Evolutionary conservation across 805 yeast genomes (phyloP).

Genomic region (Ogataea paraovalis): DNA sequence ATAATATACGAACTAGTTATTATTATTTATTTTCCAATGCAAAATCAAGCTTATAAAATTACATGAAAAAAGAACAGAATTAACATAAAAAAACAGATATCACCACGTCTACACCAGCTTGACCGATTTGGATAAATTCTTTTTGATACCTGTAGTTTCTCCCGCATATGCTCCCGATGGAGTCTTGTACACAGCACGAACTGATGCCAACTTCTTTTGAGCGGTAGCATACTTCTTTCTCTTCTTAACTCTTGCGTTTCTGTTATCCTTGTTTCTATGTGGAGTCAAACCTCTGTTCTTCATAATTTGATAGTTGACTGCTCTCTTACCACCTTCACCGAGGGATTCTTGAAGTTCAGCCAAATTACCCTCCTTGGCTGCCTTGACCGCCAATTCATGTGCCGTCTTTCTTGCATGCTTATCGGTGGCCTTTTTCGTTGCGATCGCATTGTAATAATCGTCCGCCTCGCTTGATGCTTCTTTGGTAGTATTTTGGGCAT

Average conservation of each 20-base stretch:
- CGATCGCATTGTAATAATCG: conserved; percentile 56
- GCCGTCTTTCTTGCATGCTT: conserved; percentile 55
- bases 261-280: conserved; percentile 85
- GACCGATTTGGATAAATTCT: conserved; percentile 84
- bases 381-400: conserved; percentile 67
- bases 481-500: conserved; percentile 13
- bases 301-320: conserved; percentile 87
- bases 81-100: background rate
- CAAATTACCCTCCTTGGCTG: conserved; percentile 81
- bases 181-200: conserved; percentile 80
- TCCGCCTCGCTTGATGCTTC: conserved; percentile 37
- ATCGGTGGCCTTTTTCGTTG: conserved; percentile 41
- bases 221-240: conserved; percentile 95
- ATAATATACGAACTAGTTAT: background rate
- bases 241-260: conserved; percentile 97
- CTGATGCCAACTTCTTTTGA: conserved; percentile 85
- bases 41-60: too few relatives aligned
- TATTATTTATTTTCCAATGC: background rate
- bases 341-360: conserved; percentile 63
- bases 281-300: conserved; percentile 97
- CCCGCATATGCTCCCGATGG: conserved; percentile 83
- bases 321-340: conserved; percentile 87
- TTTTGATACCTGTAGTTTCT: conserved; percentile 96
- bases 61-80: background rate
- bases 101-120: conserved; percentile 49